phyloP scores from a whole-genome alignment of 2,329 filamentous ascomycete genomes.

The Beauveria sp. region DNA sequence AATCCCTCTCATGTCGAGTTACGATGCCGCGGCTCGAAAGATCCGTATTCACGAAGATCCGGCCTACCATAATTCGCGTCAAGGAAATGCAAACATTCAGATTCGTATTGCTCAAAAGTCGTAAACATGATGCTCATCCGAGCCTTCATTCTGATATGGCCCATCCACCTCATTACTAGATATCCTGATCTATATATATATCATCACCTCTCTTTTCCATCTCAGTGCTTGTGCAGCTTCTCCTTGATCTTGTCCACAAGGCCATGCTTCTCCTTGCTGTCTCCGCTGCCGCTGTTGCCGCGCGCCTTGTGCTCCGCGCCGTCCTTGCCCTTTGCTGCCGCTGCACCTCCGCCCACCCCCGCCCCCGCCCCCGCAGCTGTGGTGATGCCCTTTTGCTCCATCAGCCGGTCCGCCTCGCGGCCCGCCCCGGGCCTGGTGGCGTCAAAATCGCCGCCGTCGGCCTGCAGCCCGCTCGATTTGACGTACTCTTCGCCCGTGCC shows the following conservation, averaged over 20 bases:
- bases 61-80: not conserved
- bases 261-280: slow-evolving; percentile 11
- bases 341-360: too few relatives aligned
- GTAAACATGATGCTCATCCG: not conserved
- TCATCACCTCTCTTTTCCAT: not conserved
- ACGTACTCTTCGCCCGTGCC: slow-evolving; percentile 51
- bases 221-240: slow-evolving; percentile 13
- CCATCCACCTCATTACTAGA: not conserved
- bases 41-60: not conserved
- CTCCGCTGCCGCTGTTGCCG: not conserved
- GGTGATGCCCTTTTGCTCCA: slow-evolving; percentile 26
- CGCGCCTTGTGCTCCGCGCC: not conserved
- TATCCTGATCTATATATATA: not conserved
- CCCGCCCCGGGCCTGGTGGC: slow-evolving; percentile 56
- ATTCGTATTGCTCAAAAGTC: not conserved
- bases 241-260: slow-evolving; percentile 11
- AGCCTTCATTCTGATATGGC: not conserved
- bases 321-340: not conserved
- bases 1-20: too few relatives aligned
- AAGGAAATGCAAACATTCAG: not conserved
- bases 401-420: slow-evolving; percentile 52
- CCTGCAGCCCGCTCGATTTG: slow-evolving; percentile 48
- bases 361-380: not conserved
- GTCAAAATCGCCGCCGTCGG: slow-evolving; percentile 63
- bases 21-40: too few relatives aligned